phyloP scores from a whole-genome alignment of 1,139 yeast species.

The Hansenula anomala region DNA sequence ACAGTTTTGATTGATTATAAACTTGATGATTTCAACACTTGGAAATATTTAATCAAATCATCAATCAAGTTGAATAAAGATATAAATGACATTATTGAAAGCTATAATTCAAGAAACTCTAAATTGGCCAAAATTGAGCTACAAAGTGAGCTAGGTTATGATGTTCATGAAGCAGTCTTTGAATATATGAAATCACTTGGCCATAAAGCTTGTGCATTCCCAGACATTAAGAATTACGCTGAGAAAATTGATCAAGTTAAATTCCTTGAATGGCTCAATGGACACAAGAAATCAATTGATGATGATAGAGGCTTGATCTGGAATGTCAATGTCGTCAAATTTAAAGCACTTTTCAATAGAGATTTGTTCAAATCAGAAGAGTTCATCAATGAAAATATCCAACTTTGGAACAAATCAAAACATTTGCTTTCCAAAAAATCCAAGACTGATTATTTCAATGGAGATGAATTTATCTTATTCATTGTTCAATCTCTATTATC shows the following conservation, averaged over 20 bases:
- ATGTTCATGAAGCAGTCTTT: slow-evolving; percentile 26
- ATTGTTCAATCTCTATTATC: slow-evolving; percentile 32
- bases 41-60: slow-evolving; percentile 49
- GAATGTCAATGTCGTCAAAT: slow-evolving; percentile 47
- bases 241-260: slow-evolving; percentile 6
- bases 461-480: slow-evolving; percentile 58
- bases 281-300: slow-evolving; percentile 9
- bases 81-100: slow-evolving; percentile 22
- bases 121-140: slow-evolving; percentile 50
- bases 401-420: slow-evolving; percentile 30
- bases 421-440: slow-evolving; percentile 32
- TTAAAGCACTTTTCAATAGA: slow-evolving; percentile 27
- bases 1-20: slow-evolving; percentile 36
- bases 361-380: slow-evolving; percentile 14
- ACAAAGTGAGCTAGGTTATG: slow-evolving; percentile 22
- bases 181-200: slow-evolving; percentile 42
- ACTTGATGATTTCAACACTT: slow-evolving; percentile 57
- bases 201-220: slow-evolving; percentile 54
- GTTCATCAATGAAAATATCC: slow-evolving; percentile 28
- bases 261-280: slow-evolving; percentile 14
- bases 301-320: slow-evolving; percentile 32
- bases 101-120: slow-evolving; percentile 46
- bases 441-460: slow-evolving; percentile 59
- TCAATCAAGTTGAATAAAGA: slow-evolving; percentile 28
- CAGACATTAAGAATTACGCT: slow-evolving; percentile 45